These are phyloP conservation scores for Kregervanrija pseudodelftensis DNA, from an alignment of 805 yeast genomes.

Conservation along the genomic window DNA sequence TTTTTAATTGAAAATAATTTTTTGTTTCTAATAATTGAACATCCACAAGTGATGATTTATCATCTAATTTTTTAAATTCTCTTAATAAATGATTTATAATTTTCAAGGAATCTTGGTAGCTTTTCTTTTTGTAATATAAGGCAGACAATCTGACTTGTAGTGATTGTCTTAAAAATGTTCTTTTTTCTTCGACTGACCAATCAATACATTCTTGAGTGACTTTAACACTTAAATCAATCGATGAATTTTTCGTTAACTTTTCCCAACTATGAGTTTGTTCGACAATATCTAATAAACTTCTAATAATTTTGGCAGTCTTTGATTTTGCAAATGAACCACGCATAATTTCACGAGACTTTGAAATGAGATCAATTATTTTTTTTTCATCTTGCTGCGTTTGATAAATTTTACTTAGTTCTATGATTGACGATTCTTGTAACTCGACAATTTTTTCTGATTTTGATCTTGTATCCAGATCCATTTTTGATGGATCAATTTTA, in stretches of 20 bases:
- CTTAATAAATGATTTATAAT: conserved; percentile 64
- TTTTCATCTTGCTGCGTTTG: conserved; percentile 39
- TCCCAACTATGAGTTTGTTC: conserved; percentile 42
- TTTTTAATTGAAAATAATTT: conserved; percentile 85
- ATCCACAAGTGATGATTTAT: conserved; percentile 89
- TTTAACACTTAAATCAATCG: conserved; percentile 62
- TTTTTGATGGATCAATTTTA: conserved; percentile 11
- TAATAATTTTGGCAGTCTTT: conserved; percentile 87
- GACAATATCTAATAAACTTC: conserved; percentile 70
- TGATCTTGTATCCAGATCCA: conserved; percentile 8
- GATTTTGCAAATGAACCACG: conserved; percentile 70
- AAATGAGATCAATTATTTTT: conserved; percentile 55
- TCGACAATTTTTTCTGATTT: conserved; percentile 37
- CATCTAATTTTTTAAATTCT: conserved; percentile 92
- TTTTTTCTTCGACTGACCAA: conserved; percentile 79
- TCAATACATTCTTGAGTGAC: conserved; percentile 75
- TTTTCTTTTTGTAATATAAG: conserved; percentile 56
- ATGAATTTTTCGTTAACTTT: conserved; percentile 20
- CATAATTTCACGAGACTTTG: conserved; percentile 63
- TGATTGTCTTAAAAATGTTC: conserved; percentile 83
- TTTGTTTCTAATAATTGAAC: conserved; percentile 89
- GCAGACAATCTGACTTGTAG: conserved; percentile 78
- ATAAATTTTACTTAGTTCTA: conserved; percentile 71
- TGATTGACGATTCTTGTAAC: conserved; percentile 60
- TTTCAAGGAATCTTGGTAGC: conserved; percentile 62